Percentiles rank a stretch among this genome's conserved stretches.
These are phyloP conservation scores for Phialocephala subalpina DNA, from an alignment of 2,329 filamentous ascomycete species.

Conservation along the genomic window DNA sequence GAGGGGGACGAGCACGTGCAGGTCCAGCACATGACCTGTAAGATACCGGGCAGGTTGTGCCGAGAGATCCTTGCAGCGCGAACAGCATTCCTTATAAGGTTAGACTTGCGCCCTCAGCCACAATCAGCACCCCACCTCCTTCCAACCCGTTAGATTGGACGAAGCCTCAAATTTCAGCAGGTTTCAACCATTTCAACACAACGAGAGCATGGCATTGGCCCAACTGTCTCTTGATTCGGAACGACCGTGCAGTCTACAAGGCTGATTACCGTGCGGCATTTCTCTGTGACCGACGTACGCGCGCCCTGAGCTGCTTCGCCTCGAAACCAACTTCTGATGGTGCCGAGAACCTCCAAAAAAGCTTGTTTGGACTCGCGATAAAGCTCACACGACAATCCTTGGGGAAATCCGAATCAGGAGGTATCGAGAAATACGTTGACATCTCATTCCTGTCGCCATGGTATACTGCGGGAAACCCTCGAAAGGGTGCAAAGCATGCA, in stretches of 20 bases:
- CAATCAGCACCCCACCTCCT: slow-evolving; percentile 6
- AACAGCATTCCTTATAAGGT: slow-evolving; percentile 15
- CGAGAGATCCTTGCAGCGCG: not conserved
- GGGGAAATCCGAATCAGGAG: not conserved
- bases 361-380: not conserved
- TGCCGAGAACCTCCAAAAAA: not conserved
- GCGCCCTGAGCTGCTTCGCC: not conserved
- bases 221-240: not conserved
- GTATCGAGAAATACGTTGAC: not conserved
- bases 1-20: too few species aligned
- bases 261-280: not conserved
- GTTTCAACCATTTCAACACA: not conserved
- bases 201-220: not conserved
- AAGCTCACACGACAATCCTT: not conserved
- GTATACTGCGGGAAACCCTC: slow-evolving; percentile 35
- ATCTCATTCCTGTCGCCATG: slow-evolving; percentile 15
- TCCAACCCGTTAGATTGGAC: not conserved
- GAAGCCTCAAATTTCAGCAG: not conserved
- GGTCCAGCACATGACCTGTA: too few species aligned
- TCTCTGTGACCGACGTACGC: not conserved
- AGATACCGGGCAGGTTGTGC: too few species aligned
- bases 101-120: slow-evolving; percentile 6
- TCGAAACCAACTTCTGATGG: not conserved
- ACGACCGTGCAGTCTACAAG: not conserved
- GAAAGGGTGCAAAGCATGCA: slow-evolving; percentile 28